Evolutionary conservation across 2,329 filamentous ascomycete species (phyloP).

Genomic region (Chaetomiaceae sp.): DNA sequence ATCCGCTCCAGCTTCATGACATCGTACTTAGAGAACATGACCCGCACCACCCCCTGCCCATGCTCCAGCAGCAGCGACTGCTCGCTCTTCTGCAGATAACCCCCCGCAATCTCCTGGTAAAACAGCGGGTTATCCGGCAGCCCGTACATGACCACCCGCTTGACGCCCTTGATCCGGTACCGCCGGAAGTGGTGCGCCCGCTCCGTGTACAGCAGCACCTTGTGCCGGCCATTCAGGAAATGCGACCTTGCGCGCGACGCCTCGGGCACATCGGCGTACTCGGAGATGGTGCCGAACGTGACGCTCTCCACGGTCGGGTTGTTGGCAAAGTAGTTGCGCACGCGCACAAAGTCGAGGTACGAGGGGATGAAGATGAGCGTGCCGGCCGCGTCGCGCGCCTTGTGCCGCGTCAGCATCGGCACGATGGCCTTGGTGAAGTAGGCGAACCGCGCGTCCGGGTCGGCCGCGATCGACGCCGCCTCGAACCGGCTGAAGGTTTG

Average conservation of each 20-base stretch:
- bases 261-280: constrained; percentile 77
- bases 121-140: constrained; percentile 84
- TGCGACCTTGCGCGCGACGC: constrained; percentile 81
- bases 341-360: constrained; percentile 90
- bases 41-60: constrained; percentile 56
- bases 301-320: constrained; percentile 51
- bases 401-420: constrained; percentile 65
- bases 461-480: constrained; percentile 61
- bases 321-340: constrained; percentile 87
- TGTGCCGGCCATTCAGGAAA: constrained; percentile 78
- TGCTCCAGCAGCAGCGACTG: constrained; percentile 51
- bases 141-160: constrained; percentile 81
- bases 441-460: constrained; percentile 85
- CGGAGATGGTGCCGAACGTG: constrained; percentile 77
- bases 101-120: constrained; percentile 71
- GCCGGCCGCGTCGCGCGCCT: constrained; percentile 57
- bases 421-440: constrained; percentile 83
- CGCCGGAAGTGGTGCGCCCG: constrained; percentile 94
- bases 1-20: constrained; percentile 82
- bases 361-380: constrained; percentile 86
- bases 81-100: constrained; percentile 58
- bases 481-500: constrained; percentile 91
- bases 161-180: constrained; percentile 77
- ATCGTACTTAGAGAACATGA: constrained; percentile 85
- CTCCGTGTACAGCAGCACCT: constrained; percentile 84